Evolutionary conservation across 2,329 filamentous ascomycete species (phyloP).

Genomic region (Fusarium pininemorale): DNA sequence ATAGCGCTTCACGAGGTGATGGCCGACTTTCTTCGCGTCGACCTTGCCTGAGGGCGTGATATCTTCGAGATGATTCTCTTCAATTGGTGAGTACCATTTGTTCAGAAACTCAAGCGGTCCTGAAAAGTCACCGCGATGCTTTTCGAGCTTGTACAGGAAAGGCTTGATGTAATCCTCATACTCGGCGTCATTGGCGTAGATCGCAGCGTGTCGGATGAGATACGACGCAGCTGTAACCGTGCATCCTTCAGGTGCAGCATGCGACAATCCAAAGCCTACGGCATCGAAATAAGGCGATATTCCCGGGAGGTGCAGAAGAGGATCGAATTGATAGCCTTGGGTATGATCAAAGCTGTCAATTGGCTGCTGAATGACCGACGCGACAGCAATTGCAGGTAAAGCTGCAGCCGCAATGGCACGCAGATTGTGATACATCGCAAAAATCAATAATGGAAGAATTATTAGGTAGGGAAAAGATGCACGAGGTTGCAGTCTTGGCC

Average conservation of each 20-base stretch:
- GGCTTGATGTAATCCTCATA: conserved; percentile 40
- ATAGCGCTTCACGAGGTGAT: conserved; percentile 33
- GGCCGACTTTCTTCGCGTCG: conserved; percentile 29
- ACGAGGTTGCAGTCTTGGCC: neutral
- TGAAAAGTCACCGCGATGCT: conserved; percentile 33
- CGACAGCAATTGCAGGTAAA: neutral
- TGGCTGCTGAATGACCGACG: conserved; percentile 26
- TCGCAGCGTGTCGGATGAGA: conserved; percentile 36
- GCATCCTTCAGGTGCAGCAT: conserved; percentile 35
- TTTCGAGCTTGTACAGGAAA: conserved; percentile 34
- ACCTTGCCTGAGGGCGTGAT: conserved; percentile 34
- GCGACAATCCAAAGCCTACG: conserved; percentile 34
- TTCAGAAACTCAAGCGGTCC: conserved; percentile 32
- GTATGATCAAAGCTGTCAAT: conserved; percentile 28
- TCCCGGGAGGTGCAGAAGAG: conserved; percentile 35
- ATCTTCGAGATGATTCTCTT: conserved; percentile 35
- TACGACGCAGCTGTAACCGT: conserved; percentile 35
- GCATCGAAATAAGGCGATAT: conserved; percentile 41
- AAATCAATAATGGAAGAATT: neutral
- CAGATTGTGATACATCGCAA: conserved; percentile 13
- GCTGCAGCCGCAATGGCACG: neutral
- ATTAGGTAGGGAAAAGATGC: neutral
- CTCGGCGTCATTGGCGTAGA: conserved; percentile 38
- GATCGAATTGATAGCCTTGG: conserved; percentile 38
- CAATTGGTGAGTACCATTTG: conserved; percentile 35